These are phyloP conservation scores for Phytophthora pini DNA, from an alignment of 352 stramenopile genomes.

Conservation along the genomic window DNA sequence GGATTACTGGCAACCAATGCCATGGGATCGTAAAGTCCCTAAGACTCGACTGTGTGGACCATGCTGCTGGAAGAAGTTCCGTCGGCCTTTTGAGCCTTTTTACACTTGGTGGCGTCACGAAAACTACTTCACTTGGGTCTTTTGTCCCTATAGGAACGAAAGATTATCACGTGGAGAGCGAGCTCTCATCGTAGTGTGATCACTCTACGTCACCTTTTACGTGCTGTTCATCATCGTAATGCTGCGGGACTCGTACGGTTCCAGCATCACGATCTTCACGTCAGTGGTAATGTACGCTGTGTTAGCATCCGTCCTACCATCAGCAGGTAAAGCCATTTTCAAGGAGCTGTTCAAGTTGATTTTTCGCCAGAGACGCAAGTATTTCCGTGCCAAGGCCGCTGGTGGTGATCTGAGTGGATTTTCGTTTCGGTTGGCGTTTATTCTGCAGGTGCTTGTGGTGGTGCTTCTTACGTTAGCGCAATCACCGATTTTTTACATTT, in stretches of 20 bases:
- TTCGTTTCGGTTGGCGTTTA: constrained; percentile 67
- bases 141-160: constrained; percentile 75
- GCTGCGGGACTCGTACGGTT: constrained; percentile 49
- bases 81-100: constrained; percentile 66
- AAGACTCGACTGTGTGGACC: constrained; percentile 66
- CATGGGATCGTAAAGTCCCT: constrained; percentile 76
- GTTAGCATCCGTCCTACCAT: constrained; percentile 54
- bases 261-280: constrained; percentile 43
- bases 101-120: constrained; percentile 83
- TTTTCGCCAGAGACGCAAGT: constrained; percentile 73
- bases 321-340: constrained; percentile 71
- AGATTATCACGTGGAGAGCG: constrained; percentile 58
- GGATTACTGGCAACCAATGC: constrained; percentile 76
- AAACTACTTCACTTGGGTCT: constrained; percentile 84
- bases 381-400: constrained; percentile 57
- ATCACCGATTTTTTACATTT: constrained; percentile 73
- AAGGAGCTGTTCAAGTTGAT: constrained; percentile 86
- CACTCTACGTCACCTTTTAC: constrained; percentile 80
- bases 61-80: constrained; percentile 77
- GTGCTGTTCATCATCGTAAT: constrained; percentile 74
- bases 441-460: constrained; percentile 60
- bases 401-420: constrained; percentile 52
- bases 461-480: constrained; percentile 60
- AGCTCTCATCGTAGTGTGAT: constrained; percentile 69
- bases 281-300: constrained; percentile 64